Base-by-base conservation (phyloP, 768 basidiomycete species). In the Sistotremastrum suecicum region DNA sequence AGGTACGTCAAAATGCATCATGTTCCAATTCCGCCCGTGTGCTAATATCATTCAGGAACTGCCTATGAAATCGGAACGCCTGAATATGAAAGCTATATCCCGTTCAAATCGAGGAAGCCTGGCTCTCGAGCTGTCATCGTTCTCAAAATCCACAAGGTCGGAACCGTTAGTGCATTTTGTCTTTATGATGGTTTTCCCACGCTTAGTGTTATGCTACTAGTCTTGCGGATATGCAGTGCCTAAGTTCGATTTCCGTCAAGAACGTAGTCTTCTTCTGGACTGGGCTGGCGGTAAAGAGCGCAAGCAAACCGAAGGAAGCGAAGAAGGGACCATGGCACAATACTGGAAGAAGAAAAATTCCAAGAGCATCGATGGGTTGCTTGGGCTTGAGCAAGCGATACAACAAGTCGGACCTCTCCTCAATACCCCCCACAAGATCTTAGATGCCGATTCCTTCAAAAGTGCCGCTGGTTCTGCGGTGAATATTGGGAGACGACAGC, bases 211-310 rank as follows among this genome's bases (percentile, higher is more conserved):
- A 7, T 29, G 3, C 30, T 20, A n/a, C 10, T 50, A 82, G 81
- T 79, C 79, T 2, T 83, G 79, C 51, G 79, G 81, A 20, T 82
- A 69, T 51, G 70, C 70, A 0, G 70, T 81, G 29, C 80, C 82
- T 2, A 69, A 69, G 52, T 81, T 73, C 56, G 63, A 67, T 38
- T 83, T 73, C 60, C 59, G 71, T 37, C 61, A 65, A 3, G 74
- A 79, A 46, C 76, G 81, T 29, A 69, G 66, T 2, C 66, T 66
- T 6, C 71, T 78, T 10, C 62, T 71, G 37, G 64, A 70, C 31
- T 72, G 59, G 58, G 66, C 66, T 32, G 62, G 59, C 6, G 60
- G 58, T 48, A 64, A 68, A 44, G 78, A 81, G 56, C 43, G 44
- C 0, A 50, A 54, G 2, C 75, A 78, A 50, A 59, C 60, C 34